Conservation (phyloP, 768 basidiomycete genomes). For the Phallus indusiatus region DNA sequence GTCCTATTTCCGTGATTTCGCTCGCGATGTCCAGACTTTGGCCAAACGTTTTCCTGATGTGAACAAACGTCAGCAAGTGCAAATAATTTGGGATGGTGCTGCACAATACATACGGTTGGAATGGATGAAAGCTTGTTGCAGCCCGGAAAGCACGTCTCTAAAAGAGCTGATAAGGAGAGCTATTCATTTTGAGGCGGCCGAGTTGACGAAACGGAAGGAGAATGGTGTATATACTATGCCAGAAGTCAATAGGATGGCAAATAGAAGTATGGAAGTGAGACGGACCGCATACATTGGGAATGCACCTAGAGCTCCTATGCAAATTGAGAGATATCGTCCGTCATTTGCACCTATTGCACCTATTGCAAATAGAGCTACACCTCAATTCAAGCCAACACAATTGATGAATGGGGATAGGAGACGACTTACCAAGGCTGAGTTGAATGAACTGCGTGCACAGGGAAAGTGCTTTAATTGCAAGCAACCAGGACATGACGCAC, state of each 20-base stretch:
- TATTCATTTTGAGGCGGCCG: too few species aligned
- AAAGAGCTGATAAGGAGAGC: background rate
- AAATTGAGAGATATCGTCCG: too few species aligned
- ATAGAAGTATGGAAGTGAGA: too few species aligned
- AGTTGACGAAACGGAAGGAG: too few species aligned
- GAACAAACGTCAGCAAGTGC: background rate
- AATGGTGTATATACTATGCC: too few species aligned
- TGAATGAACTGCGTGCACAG: background rate
- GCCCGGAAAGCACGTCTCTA: background rate
- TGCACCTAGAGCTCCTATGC: too few species aligned
- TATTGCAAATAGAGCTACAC: background rate
- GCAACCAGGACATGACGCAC: background rate
- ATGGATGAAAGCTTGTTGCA: background rate
- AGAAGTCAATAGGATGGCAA: too few species aligned
- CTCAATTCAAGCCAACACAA: too few species aligned
- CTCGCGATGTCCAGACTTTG: background rate
- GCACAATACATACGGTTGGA: background rate
- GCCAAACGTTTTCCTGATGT: background rate
- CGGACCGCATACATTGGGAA: too few species aligned
- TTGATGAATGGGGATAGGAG: background rate
- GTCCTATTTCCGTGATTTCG: background rate
- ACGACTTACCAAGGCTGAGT: background rate
- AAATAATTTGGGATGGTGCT: background rate
- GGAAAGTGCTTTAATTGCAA: background rate
- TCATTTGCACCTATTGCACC: too few species aligned